Evolutionary conservation across 768 basidiomycete species (phyloP).

Genomic region (Boletus rubroflammeus): DNA sequence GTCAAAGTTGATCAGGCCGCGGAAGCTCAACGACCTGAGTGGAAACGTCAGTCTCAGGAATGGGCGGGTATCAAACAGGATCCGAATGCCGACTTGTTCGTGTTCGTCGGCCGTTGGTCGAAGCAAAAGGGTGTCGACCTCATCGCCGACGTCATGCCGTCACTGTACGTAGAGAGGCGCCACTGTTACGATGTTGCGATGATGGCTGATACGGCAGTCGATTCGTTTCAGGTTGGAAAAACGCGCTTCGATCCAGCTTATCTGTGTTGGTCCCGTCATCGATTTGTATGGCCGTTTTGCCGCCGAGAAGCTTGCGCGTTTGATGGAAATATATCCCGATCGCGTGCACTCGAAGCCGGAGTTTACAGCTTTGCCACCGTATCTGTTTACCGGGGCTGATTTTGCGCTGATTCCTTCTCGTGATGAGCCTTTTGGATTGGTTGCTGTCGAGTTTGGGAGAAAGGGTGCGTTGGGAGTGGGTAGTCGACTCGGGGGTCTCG

Average conservation of each 20-base stretch:
- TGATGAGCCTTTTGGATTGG: conserved; percentile 94
- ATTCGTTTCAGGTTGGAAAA: conserved; percentile 65
- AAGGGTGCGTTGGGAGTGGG: conserved; percentile 97
- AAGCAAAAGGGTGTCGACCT: conserved; percentile 98
- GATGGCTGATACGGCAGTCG: not conserved
- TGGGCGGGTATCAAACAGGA: conserved; percentile 95
- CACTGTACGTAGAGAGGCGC: conserved; percentile 50
- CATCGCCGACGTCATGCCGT: conserved; percentile 94
- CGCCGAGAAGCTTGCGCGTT: conserved; percentile 85
- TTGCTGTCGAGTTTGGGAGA: conserved; percentile 93
- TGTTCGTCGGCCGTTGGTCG: conserved; percentile 97
- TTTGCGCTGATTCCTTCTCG: conserved; percentile 94
- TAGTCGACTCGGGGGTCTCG: conserved; percentile 88
- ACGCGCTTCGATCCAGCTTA: conserved; percentile 78
- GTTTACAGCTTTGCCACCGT: conserved; percentile 91
- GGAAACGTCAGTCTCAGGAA: conserved; percentile 90
- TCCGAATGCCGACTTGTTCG: conserved; percentile 84
- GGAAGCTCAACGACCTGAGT: conserved; percentile 87
- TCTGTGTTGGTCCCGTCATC: conserved; percentile 91
- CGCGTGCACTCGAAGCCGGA: conserved; percentile 96
- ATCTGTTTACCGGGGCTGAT: conserved; percentile 91
- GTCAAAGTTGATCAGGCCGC: conserved; percentile 75
- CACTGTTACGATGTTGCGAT: not conserved
- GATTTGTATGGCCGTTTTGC: conserved; percentile 95
- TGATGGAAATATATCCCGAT: conserved; percentile 95